Evolutionary conservation across 2,329 filamentous ascomycete genomes (phyloP).

Genomic region (Cadophora sp.): DNA sequence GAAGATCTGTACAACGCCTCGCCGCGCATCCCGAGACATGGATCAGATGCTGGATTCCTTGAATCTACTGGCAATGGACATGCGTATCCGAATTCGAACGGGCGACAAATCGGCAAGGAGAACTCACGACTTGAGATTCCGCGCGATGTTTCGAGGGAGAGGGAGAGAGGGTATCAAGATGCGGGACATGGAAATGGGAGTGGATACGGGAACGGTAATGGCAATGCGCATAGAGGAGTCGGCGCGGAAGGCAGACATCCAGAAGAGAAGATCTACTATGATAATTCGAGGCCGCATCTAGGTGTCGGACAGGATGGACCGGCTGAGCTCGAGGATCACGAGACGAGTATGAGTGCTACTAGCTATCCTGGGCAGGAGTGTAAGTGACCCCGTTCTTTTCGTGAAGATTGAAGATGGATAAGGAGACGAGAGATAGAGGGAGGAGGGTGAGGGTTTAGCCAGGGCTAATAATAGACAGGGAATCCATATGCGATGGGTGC

Average conservation of each 20-base stretch:
- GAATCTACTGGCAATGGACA: background rate
- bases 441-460: background rate
- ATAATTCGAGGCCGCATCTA: constrained; percentile 28
- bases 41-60: background rate
- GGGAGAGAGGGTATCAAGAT: background rate
- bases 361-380: constrained; percentile 76
- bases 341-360: constrained; percentile 67
- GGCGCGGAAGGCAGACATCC: constrained; percentile 40
- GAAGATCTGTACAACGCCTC: constrained; percentile 48
- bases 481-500: constrained; percentile 26
- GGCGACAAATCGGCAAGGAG: background rate
- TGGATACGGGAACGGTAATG: background rate
- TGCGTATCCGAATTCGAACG: background rate
- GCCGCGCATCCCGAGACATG: constrained; percentile 36
- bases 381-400: constrained; percentile 9
- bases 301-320: constrained; percentile 39
- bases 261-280: constrained; percentile 58
- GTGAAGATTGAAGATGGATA: background rate
- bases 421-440: background rate
- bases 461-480: constrained; percentile 7
- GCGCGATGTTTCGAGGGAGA: background rate
- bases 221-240: background rate
- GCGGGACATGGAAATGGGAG: constrained; percentile 7
- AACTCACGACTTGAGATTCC: background rate
- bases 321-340: constrained; percentile 50